Conservation (phyloP, 768 basidiomycete species). For the Pleurotus platypus region DNA sequence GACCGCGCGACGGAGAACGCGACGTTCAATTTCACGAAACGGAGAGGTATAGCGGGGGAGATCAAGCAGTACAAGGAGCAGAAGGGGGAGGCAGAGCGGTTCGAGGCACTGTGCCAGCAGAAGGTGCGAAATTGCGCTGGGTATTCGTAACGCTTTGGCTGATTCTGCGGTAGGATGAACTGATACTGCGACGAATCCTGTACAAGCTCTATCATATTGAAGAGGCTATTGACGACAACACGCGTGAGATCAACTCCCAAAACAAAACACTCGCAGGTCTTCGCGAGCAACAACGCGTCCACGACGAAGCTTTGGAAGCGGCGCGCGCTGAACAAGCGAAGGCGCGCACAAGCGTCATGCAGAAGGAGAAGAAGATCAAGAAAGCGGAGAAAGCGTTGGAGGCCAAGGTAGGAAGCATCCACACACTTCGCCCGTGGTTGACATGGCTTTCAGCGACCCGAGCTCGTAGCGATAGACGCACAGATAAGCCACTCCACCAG, state of each 20-base stretch:
- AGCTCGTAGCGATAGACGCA: constrained; percentile 77
- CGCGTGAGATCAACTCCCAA: constrained; percentile 64
- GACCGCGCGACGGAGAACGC: constrained; percentile 92
- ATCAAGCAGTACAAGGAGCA: constrained; percentile 98
- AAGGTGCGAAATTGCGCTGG: constrained; percentile 42
- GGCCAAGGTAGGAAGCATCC: constrained; percentile 51
- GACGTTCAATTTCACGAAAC: constrained; percentile 91
- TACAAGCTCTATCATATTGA: constrained; percentile 92
- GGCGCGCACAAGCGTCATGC: constrained; percentile 68
- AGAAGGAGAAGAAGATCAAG: constrained; percentile 86
- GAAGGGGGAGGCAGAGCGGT: constrained; percentile 87
- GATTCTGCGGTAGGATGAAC: constrained; percentile 54
- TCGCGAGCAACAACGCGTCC: constrained; percentile 62
- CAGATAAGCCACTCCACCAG: constrained; percentile 84
- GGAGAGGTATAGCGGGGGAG: constrained; percentile 90
- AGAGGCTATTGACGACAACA: constrained; percentile 71
- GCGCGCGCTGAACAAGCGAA: constrained; percentile 81
- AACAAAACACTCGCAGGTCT: constrained; percentile 69
- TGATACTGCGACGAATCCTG: constrained; percentile 77
- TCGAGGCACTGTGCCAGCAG: constrained; percentile 73
- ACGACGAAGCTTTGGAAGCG: constrained; percentile 68
- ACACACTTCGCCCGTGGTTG: not conserved
- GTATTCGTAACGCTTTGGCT: constrained; percentile 1
- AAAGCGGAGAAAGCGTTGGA: constrained; percentile 89
- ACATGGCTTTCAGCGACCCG: constrained; percentile 59